Percentiles rank a stretch among this genome's conserved stretches.
Conservation (phyloP, 1,284 basidiomycete genomes). For the Boletus mariae region DNA sequence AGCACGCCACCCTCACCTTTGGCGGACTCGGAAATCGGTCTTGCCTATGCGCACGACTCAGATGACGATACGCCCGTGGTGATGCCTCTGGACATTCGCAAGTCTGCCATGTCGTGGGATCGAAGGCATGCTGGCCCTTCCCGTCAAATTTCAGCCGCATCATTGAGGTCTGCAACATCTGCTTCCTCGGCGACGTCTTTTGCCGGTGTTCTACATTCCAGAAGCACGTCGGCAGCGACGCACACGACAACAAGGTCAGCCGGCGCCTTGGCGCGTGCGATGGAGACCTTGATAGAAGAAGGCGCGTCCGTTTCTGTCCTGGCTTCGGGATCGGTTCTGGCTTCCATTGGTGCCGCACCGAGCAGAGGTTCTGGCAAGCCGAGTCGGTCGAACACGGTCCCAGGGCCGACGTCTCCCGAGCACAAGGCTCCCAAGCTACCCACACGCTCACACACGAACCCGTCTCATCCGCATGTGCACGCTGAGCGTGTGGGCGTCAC, state of each 20-base stretch:
- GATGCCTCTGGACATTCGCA: slow-evolving; percentile 31
- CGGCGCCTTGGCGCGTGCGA: slow-evolving; percentile 42
- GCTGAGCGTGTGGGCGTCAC: slow-evolving; percentile 27
- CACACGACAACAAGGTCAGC: slow-evolving; percentile 26
- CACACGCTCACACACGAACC: slow-evolving; percentile 50
- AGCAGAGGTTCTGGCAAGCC: slow-evolving; percentile 35
- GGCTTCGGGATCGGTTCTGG: slow-evolving; percentile 29
- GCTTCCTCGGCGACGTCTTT: slow-evolving; percentile 22
- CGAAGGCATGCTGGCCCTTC: slow-evolving; percentile 13
- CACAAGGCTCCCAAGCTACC: slow-evolving; percentile 50
- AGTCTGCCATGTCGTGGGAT: slow-evolving; percentile 25
- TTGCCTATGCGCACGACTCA: slow-evolving; percentile 51
- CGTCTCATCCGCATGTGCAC: slow-evolving; percentile 36
- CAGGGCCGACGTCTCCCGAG: slow-evolving; percentile 40
- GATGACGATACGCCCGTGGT: slow-evolving; percentile 41
- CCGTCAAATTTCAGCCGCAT: slow-evolving; percentile 27
- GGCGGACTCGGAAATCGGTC: slow-evolving; percentile 38
- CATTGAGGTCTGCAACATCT: slow-evolving; percentile 20
- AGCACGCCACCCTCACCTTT: slow-evolving; percentile 41
- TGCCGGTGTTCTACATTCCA: slow-evolving; percentile 16
- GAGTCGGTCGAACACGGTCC: slow-evolving; percentile 44
- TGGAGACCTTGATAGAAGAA: slow-evolving; percentile 51
- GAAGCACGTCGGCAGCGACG: slow-evolving; percentile 32
- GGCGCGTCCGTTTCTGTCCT: slow-evolving; percentile 30
- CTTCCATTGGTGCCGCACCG: slow-evolving; percentile 31